Conservation (phyloP, 257 asterid genomes). For the Solanum appendiculatum region DNA sequence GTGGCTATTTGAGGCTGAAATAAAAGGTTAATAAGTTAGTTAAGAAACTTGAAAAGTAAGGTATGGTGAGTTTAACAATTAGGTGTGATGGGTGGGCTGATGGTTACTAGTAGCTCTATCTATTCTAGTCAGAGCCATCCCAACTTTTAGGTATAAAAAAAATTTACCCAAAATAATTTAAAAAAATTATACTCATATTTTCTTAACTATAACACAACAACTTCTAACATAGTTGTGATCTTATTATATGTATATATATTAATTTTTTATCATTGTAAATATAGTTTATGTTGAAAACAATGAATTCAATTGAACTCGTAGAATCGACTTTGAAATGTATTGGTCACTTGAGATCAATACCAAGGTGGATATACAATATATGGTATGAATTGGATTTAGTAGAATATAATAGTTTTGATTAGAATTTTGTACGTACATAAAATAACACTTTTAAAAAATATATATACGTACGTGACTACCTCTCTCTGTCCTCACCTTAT, state of each 20-base stretch:
- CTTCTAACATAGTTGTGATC: background rate
- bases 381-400: background rate
- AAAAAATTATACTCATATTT: background rate
- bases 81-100: slow-evolving; percentile 34
- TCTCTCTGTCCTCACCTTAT: background rate
- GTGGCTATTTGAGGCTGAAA: slow-evolving; percentile 10
- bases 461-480: no score
- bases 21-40: slow-evolving; percentile 10
- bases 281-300: background rate
- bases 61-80: slow-evolving; percentile 17
- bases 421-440: background rate
- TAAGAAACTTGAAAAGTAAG: slow-evolving; percentile 22
- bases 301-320: background rate
- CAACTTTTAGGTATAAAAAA: background rate
- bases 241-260: background rate
- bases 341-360: background rate
- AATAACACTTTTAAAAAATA: no score
- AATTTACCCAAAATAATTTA: background rate
- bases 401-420: background rate
- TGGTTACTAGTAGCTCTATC: slow-evolving; percentile 12
- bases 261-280: background rate
- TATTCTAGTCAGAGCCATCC: background rate
- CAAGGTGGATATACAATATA: background rate
- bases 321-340: background rate
- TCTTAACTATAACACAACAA: background rate